phyloP scores from a whole-genome alignment of 768 basidiomycete species.

The Inosperma sp. region DNA sequence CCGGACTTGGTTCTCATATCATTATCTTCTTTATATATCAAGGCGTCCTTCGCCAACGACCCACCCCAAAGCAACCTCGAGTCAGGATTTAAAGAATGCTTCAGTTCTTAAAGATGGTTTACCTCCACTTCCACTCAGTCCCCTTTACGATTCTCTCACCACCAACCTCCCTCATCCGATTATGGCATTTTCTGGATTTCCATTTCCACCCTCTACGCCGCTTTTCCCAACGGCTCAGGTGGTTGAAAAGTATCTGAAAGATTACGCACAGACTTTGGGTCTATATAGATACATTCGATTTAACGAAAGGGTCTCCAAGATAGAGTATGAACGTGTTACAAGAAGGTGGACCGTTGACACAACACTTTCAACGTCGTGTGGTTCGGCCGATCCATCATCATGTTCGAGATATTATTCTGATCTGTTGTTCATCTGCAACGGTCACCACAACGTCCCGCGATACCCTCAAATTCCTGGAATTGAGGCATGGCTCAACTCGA shows the following conservation, averaged over 20 bases:
- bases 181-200: slow-evolving; percentile 63
- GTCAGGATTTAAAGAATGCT: neutral
- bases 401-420: slow-evolving; percentile 40
- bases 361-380: slow-evolving; percentile 1
- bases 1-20: neutral
- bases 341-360: slow-evolving; percentile 48
- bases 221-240: slow-evolving; percentile 59
- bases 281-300: slow-evolving; percentile 61
- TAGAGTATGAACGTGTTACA: slow-evolving; percentile 32
- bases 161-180: slow-evolving; percentile 76
- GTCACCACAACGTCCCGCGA: slow-evolving; percentile 64
- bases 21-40: neutral
- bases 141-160: slow-evolving; percentile 76
- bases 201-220: slow-evolving; percentile 68
- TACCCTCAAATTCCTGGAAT: slow-evolving; percentile 61
- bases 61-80: neutral
- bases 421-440: slow-evolving; percentile 69
- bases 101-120: slow-evolving; percentile 18
- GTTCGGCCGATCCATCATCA: neutral
- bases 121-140: slow-evolving; percentile 54
- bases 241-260: slow-evolving; percentile 65
- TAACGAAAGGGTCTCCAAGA: slow-evolving; percentile 48
- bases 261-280: slow-evolving; percentile 59
- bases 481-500: slow-evolving; percentile 46
- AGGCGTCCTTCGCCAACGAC: slow-evolving; percentile 49